Conservation (phyloP, 73 alveolate genomes). For the Tetrahymena borealis region DNA sequence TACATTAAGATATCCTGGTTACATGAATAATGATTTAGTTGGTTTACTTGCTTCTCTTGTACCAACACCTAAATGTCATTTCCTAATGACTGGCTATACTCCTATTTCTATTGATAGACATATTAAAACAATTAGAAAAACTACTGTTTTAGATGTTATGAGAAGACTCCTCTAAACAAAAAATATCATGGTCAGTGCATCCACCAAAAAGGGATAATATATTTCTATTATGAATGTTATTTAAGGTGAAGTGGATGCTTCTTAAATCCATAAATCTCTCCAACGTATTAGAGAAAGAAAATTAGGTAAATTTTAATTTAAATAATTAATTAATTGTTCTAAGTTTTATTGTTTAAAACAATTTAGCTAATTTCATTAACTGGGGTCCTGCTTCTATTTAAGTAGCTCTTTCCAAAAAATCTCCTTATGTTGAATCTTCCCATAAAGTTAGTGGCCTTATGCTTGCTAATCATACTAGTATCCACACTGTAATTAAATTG, state of each 20-base stretch:
- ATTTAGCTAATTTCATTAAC: constrained; percentile 96
- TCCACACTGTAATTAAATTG: constrained; percentile 33
- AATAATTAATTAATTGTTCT: background rate
- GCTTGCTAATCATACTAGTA: constrained; percentile 99
- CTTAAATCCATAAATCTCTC: constrained; percentile 97
- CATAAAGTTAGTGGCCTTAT: constrained; percentile 97
- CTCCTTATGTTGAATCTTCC: constrained; percentile 91
- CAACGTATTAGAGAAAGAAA: constrained; percentile 94
- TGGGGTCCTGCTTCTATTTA: constrained; percentile 99
- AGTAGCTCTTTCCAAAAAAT: constrained; percentile 90
- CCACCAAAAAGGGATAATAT: constrained; percentile 82
- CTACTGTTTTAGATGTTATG: constrained; percentile 98
- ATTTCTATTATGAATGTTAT: constrained; percentile 94
- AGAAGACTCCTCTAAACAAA: constrained; percentile 94
- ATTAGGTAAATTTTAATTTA: constrained; percentile 2
- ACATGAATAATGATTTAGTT: constrained; percentile 98
- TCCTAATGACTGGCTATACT: constrained; percentile 98
- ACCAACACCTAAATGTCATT: constrained; percentile 99
- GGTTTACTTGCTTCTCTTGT: constrained; percentile 96
- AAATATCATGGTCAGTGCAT: constrained; percentile 95
- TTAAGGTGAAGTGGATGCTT: constrained; percentile 99
- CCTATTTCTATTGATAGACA: constrained; percentile 93
- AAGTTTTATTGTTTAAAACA: background rate
- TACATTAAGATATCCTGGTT: constrained; percentile 98
- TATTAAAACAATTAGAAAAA: constrained; percentile 80